Conservation (phyloP, 305 asterid genomes). For the Fraxinus baroniana region DNA sequence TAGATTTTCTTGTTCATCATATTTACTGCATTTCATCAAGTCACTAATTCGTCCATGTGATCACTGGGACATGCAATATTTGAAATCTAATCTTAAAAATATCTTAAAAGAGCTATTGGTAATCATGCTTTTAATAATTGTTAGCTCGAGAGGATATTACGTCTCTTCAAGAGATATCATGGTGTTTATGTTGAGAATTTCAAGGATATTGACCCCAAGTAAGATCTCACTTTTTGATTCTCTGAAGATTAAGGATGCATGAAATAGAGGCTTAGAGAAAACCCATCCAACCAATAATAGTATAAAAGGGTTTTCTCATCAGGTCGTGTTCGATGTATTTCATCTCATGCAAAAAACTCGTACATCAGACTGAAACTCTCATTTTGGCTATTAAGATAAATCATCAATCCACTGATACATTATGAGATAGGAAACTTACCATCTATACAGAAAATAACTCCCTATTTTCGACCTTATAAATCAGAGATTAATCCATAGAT, state of each 20-base stretch:
- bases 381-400: background rate
- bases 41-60: background rate
- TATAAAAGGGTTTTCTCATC: background rate
- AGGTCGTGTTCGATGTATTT: background rate
- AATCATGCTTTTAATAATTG: background rate
- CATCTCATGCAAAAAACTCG: background rate
- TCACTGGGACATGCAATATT: background rate
- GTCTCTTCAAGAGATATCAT: background rate
- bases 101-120: background rate
- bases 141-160: background rate
- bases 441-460: background rate
- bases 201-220: background rate
- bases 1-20: background rate
- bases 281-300: background rate
- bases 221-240: background rate
- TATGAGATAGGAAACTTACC: background rate
- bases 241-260: background rate
- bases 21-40: background rate
- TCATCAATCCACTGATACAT: too few species aligned
- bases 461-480: background rate
- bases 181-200: background rate
- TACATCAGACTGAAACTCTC: background rate
- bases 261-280: background rate
- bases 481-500: background rate
- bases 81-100: background rate